Conservation (phyloP, 1,139 yeast genomes). For the Magnusiomyces tetraspermus region DNA sequence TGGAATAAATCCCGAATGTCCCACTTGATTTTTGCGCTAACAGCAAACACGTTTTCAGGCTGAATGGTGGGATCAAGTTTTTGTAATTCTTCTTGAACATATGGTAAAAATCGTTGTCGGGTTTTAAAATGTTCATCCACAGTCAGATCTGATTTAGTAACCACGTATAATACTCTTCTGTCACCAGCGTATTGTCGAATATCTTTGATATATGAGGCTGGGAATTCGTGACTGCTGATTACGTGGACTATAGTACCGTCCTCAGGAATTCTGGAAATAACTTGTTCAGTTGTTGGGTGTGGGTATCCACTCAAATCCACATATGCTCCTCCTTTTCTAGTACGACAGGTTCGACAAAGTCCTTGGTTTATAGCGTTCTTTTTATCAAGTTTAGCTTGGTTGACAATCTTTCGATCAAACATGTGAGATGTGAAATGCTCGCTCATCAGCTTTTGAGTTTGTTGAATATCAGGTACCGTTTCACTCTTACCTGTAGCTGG, state of each 20-base stretch:
- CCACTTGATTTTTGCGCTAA: conserved; percentile 45
- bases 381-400: conserved; percentile 13
- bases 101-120: conserved; percentile 36
- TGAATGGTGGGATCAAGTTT: conserved; percentile 35
- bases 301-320: background rate
- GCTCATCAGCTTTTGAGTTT: background rate
- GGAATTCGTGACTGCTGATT: conserved; percentile 60
- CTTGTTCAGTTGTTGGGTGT: conserved; percentile 18
- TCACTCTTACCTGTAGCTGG: background rate
- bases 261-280: conserved; percentile 39
- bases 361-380: conserved; percentile 12
- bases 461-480: background rate
- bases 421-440: conserved; percentile 12
- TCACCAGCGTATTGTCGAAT: conserved; percentile 35
- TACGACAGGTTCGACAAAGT: conserved; percentile 16
- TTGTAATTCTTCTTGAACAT: conserved; percentile 39
- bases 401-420: conserved; percentile 15
- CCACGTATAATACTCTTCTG: conserved; percentile 39
- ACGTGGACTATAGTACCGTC: conserved; percentile 49
- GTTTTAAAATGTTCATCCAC: conserved; percentile 33
- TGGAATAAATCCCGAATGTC: conserved; percentile 34
- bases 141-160: conserved; percentile 53
- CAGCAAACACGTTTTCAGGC: conserved; percentile 40
- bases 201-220: conserved; percentile 43
- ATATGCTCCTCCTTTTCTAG: conserved; percentile 11